A percentile compares a stretch with the other conserved stretches of the same genome.
Conservation (phyloP, 768 basidiomycete genomes). For the Lactarius trivialis region DNA sequence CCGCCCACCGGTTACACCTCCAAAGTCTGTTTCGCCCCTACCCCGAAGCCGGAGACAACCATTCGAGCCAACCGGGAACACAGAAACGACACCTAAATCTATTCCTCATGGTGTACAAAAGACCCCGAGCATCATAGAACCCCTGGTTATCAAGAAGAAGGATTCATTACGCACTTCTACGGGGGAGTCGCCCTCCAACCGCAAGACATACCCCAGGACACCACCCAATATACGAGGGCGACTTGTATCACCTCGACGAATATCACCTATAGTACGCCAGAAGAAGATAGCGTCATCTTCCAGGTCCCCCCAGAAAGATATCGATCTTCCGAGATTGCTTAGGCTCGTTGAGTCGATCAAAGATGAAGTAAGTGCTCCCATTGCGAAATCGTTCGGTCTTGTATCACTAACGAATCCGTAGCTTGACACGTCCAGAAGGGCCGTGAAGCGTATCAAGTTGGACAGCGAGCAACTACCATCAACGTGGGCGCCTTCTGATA, state of each 20-base stretch:
- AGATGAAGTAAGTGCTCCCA: conserved; percentile 50
- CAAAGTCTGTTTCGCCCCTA: conserved; percentile 41
- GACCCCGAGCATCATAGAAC: conserved; percentile 50
- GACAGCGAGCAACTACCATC: conserved; percentile 46
- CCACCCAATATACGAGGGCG: conserved; percentile 35
- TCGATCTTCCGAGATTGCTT: conserved; percentile 41
- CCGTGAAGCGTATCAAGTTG: conserved; percentile 68
- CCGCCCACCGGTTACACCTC: conserved; percentile 26
- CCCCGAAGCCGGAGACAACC: conserved; percentile 70
- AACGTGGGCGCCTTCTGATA: conserved; percentile 6
- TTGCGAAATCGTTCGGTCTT: not conserved
- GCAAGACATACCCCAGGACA: conserved; percentile 32
- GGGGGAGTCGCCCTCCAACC: conserved; percentile 32
- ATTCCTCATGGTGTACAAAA: conserved; percentile 27
- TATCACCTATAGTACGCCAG: conserved; percentile 22
- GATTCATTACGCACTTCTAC: conserved; percentile 49
- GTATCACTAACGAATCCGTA: conserved; percentile 28
- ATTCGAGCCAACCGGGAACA: conserved; percentile 48
- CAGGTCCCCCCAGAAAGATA: conserved; percentile 27
- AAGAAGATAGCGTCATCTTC: conserved; percentile 6
- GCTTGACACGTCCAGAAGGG: conserved; percentile 66
- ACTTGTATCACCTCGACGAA: conserved; percentile 23
- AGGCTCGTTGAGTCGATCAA: conserved; percentile 48
- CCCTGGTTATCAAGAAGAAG: conserved; percentile 83
- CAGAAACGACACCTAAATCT: conserved; percentile 48